These are phyloP conservation scores for Biscogniauxia marginata DNA, from an alignment of 2,329 filamentous ascomycete genomes.

Conservation along the genomic window DNA sequence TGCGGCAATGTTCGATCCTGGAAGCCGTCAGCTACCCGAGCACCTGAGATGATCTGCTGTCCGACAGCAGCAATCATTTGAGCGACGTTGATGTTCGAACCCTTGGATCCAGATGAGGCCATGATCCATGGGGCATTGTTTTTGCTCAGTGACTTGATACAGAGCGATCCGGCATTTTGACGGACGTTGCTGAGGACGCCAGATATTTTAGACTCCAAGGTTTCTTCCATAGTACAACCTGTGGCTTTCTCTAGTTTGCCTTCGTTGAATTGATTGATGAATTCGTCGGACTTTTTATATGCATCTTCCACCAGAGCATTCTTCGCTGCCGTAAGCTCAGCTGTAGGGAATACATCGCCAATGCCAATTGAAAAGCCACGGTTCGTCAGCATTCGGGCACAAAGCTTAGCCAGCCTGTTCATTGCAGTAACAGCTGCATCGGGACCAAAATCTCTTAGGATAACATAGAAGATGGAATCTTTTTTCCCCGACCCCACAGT, in stretches of 20 bases:
- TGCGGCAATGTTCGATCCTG: conserved; percentile 93
- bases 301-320: conserved; percentile 72
- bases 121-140: conserved; percentile 94
- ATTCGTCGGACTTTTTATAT: conserved; percentile 76
- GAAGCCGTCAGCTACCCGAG: conserved; percentile 92
- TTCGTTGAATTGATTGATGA: conserved; percentile 76
- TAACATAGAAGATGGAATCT: conserved; percentile 95
- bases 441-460: conserved; percentile 90
- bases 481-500: conserved; percentile 98
- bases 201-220: conserved; percentile 85
- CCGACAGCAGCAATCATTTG: conserved; percentile 98
- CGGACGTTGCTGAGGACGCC: conserved; percentile 90
- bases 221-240: conserved; percentile 88
- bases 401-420: conserved; percentile 90
- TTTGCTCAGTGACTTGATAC: conserved; percentile 83
- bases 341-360: conserved; percentile 85
- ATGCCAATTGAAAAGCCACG: conserved; percentile 96
- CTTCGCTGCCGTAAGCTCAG: conserved; percentile 69
- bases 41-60: conserved; percentile 94
- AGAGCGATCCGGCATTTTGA: conserved; percentile 85
- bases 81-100: conserved; percentile 95
- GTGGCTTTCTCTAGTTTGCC: conserved; percentile 82
- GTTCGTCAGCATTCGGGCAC: conserved; percentile 83
- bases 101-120: conserved; percentile 96
- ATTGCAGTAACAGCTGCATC: conserved; percentile 86